A percentile compares a stretch with the other conserved stretches of the same genome.
These are phyloP conservation scores for Talaromyces trachyspermus DNA, from an alignment of 495 filamentous ascomycete species.

Conservation along the genomic window DNA sequence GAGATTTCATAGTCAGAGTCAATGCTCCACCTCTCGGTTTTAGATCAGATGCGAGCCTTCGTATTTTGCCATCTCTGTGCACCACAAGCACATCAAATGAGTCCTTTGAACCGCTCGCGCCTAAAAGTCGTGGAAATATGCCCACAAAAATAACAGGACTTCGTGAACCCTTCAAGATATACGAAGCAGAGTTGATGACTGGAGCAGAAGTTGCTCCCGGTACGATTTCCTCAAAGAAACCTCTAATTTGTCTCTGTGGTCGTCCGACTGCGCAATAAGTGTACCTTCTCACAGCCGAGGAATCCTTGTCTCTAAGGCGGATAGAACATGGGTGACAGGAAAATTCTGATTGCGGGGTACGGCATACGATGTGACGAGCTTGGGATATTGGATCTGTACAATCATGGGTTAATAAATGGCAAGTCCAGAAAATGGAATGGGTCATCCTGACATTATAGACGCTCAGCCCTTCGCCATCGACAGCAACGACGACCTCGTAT, in stretches of 20 bases:
- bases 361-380: constrained; percentile 75
- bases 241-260: constrained; percentile 42
- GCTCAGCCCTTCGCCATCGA: constrained; percentile 87
- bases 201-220: constrained; percentile 27
- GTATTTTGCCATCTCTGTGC: constrained; percentile 37
- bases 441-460: constrained; percentile 72
- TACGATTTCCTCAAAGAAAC: constrained; percentile 44
- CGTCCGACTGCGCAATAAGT: constrained; percentile 55
- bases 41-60: constrained; percentile 33
- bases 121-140: constrained; percentile 23
- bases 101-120: constrained; percentile 16
- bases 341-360: constrained; percentile 75
- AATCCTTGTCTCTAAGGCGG: constrained; percentile 47
- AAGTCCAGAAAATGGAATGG: neutral
- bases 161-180: constrained; percentile 32
- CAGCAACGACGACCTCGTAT: constrained; percentile 72
- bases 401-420: constrained; percentile 13
- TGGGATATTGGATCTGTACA: constrained; percentile 65
- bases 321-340: constrained; percentile 72
- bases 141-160: constrained; percentile 38
- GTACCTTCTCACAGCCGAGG: constrained; percentile 52
- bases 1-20: constrained; percentile 29
- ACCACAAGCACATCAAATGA: constrained; percentile 39
- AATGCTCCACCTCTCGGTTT: constrained; percentile 35
- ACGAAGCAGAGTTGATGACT: constrained; percentile 32